Evolutionary conservation across 2,329 filamentous ascomycete genomes (phyloP).

Genomic region (Penicillium sp.): DNA sequence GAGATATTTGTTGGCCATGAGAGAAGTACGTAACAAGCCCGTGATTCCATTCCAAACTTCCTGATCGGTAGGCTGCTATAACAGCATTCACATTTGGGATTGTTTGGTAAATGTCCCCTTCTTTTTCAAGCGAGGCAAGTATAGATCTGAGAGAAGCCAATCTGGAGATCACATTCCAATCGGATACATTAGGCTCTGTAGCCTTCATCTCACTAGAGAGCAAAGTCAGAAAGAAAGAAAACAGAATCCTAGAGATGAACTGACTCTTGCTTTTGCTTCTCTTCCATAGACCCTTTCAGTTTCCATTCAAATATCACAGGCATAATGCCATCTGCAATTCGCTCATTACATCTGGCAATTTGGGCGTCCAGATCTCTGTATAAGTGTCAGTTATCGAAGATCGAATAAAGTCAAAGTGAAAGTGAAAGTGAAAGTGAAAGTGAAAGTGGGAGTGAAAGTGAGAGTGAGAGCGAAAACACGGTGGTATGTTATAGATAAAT

Average conservation of each 20-base stretch:
- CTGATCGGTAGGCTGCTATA: constrained; percentile 2
- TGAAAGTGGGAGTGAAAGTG: no score
- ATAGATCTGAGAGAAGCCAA: not conserved
- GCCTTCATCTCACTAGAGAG: not conserved
- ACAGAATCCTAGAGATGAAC: not conserved
- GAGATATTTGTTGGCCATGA: not conserved
- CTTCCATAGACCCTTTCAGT: not conserved
- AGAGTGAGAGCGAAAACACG: no score
- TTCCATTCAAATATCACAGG: not conserved
- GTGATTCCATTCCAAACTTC: not conserved
- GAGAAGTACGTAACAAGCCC: constrained; percentile 9
- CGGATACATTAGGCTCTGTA: not conserved
- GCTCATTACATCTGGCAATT: not conserved
- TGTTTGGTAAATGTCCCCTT: not conserved
- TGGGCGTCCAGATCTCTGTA: not conserved
- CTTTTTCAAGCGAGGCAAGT: not conserved
- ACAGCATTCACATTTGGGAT: not conserved
- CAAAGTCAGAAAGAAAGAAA: not conserved
- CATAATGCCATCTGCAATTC: not conserved
- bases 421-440: no score
- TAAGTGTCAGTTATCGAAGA: not conserved
- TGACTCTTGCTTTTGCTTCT: not conserved
- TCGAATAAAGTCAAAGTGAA: not conserved
- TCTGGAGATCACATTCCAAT: not conserved
- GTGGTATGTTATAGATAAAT: not conserved